A percentile compares a stretch with the other conserved stretches of the same genome.
phyloP scores from a whole-genome alignment of 2,329 filamentous ascomycete species.

The Pseudogymnoascus sp. region DNA sequence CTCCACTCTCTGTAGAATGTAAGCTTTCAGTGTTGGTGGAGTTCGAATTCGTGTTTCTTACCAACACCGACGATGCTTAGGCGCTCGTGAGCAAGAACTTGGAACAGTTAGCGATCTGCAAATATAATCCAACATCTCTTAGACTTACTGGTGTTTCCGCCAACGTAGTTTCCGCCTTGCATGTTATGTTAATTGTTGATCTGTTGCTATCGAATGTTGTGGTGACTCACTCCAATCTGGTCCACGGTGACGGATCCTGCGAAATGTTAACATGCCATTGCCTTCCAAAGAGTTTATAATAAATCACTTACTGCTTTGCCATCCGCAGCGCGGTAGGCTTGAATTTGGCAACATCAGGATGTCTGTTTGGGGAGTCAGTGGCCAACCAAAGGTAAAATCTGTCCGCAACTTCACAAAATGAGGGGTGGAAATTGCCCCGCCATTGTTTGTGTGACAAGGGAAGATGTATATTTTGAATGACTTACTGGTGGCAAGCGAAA shows the following conservation, averaged over 20 bases:
- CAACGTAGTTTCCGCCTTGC: constrained; percentile 78
- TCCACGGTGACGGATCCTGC: constrained; percentile 86
- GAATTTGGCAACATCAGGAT: constrained; percentile 93
- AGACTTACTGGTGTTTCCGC: constrained; percentile 79
- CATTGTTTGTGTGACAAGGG: constrained; percentile 23
- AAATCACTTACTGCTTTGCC: constrained; percentile 74
- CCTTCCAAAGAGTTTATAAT: neutral
- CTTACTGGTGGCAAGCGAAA: constrained; percentile 88
- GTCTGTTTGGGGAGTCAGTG: constrained; percentile 42
- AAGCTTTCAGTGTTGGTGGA: constrained; percentile 1
- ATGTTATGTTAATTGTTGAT: constrained; percentile 20
- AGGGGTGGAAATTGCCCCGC: constrained; percentile 34
- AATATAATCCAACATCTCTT: neutral
- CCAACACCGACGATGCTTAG: constrained; percentile 95
- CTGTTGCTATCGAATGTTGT: constrained; percentile 18
- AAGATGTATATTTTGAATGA: constrained; percentile 25
- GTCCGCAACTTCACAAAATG: constrained; percentile 19
- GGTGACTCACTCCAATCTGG: constrained; percentile 89
- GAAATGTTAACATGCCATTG: constrained; percentile 14
- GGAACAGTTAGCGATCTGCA: constrained; percentile 22
- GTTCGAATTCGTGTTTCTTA: constrained; percentile 40
- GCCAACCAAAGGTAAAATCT: neutral
- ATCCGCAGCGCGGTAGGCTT: constrained; percentile 91
- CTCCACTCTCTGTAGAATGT: constrained; percentile 69
- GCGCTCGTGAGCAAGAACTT: constrained; percentile 94